These are phyloP conservation scores for Salix caprea DNA, from an alignment of 345 rosid genomes.

Conservation along the genomic window DNA sequence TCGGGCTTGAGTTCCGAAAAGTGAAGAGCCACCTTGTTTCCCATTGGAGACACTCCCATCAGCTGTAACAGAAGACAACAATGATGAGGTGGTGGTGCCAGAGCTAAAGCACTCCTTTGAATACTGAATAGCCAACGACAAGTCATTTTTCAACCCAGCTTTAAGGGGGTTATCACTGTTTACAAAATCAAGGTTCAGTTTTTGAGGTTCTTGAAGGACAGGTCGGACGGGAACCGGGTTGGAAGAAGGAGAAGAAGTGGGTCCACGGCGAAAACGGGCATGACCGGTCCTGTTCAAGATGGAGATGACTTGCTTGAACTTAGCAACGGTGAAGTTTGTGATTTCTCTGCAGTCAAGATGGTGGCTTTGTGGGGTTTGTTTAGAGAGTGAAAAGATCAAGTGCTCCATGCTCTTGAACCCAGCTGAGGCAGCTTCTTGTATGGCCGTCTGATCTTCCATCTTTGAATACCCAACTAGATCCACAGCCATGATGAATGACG, in stretches of 20 bases:
- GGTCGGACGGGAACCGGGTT: not conserved
- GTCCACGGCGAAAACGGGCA: not conserved
- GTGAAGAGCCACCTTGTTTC: not conserved
- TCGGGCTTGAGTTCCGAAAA: not conserved
- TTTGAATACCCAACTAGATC: not conserved
- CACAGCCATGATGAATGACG: not conserved
- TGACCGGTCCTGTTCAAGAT: not conserved
- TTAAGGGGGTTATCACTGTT: not conserved
- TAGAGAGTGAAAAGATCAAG: not conserved
- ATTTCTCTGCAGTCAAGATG: not conserved
- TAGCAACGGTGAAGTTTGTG: not conserved
- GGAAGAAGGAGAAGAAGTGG: not conserved
- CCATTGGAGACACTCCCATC: not conserved
- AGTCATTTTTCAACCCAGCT: not conserved
- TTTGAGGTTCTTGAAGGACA: not conserved
- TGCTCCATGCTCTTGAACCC: not conserved
- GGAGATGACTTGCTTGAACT: not conserved
- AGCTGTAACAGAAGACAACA: not conserved
- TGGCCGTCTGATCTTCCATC: not conserved
- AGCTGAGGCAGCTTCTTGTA: not conserved
- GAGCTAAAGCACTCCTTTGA: not conserved
- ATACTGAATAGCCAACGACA: not conserved
- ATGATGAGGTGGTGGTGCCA: not conserved
- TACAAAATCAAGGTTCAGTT: not conserved
- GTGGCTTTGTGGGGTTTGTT: not conserved